Evolutionary conservation across 768 basidiomycete species (phyloP).

Genomic region (Filobasidium wieringae): DNA sequence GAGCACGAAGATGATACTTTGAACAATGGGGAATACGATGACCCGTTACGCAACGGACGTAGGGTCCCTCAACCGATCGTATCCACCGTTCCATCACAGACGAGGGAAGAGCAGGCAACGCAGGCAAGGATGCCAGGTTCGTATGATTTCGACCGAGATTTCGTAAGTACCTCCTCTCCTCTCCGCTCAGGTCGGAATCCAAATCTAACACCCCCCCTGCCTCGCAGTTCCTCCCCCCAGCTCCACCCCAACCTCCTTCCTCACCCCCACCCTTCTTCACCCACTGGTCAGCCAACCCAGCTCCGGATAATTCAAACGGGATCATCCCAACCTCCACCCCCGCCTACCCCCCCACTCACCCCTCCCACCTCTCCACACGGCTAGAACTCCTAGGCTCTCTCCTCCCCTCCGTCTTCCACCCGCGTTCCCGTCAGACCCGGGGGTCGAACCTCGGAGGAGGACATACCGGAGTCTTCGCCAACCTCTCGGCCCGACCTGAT

Average conservation of each 20-base stretch:
- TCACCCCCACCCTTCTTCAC: conserved; percentile 37
- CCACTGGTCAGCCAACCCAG: conserved; percentile 30
- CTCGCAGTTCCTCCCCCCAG: conserved; percentile 23
- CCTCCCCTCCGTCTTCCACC: conserved; percentile 46
- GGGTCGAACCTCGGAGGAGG: conserved; percentile 37
- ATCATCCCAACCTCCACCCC: conserved; percentile 23
- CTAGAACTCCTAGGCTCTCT: conserved; percentile 41
- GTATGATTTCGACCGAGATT: conserved; percentile 38
- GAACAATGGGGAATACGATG: conserved; percentile 14
- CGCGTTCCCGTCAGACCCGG: not conserved
- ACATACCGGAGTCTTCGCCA: conserved; percentile 92
- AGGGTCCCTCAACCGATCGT: not conserved
- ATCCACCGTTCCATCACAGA: too few species aligned
- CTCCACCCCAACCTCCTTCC: conserved; percentile 16
- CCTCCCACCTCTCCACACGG: conserved; percentile 36
- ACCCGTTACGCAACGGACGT: conserved; percentile 16
- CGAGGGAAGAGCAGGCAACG: not conserved
- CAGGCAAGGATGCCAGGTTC: conserved; percentile 28
- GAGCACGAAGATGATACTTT: conserved; percentile 12
- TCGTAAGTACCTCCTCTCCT: conserved; percentile 17
- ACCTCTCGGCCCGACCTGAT: conserved; percentile 79
- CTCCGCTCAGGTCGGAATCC: not conserved
- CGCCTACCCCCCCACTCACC: conserved; percentile 42
- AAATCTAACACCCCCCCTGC: not conserved
- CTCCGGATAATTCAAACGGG: conserved; percentile 35